These are phyloP conservation scores for Acanthamoeba lenticulata DNA, from an alignment of 208 protist species.

Conservation along the genomic window DNA sequence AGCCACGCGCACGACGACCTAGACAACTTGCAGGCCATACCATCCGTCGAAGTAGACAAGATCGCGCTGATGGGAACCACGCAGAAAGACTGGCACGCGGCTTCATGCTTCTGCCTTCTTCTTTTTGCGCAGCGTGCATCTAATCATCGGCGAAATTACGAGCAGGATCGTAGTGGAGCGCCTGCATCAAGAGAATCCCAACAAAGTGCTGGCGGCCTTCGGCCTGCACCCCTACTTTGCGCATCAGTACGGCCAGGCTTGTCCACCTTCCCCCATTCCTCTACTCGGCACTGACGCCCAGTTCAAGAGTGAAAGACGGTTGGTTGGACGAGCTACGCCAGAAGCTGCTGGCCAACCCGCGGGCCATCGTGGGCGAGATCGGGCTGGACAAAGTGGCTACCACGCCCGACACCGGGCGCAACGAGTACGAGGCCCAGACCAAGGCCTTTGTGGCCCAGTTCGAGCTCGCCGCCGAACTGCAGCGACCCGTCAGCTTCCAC, in stretches of 20 bases:
- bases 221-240: conserved; percentile 55
- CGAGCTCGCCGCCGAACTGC: neutral
- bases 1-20: conserved; percentile 51
- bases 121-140: neutral
- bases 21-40: neutral
- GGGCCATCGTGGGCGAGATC: conserved; percentile 64
- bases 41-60: neutral
- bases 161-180: neutral
- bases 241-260: neutral
- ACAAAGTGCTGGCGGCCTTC: conserved; percentile 45
- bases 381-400: conserved; percentile 53
- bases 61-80: conserved; percentile 9
- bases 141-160: neutral
- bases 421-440: conserved; percentile 26
- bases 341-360: neutral
- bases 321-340: neutral
- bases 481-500: conserved; percentile 48
- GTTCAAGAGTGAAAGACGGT: neutral
- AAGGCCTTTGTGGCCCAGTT: conserved; percentile 34
- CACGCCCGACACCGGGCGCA: conserved; percentile 18
- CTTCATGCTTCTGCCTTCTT: no score
- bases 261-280: neutral
- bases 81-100: conserved; percentile 29
- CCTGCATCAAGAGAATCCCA: neutral
- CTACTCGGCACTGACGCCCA: neutral